phyloP scores from a whole-genome alignment of 768 basidiomycete species.

The Peribolospora baueri region DNA sequence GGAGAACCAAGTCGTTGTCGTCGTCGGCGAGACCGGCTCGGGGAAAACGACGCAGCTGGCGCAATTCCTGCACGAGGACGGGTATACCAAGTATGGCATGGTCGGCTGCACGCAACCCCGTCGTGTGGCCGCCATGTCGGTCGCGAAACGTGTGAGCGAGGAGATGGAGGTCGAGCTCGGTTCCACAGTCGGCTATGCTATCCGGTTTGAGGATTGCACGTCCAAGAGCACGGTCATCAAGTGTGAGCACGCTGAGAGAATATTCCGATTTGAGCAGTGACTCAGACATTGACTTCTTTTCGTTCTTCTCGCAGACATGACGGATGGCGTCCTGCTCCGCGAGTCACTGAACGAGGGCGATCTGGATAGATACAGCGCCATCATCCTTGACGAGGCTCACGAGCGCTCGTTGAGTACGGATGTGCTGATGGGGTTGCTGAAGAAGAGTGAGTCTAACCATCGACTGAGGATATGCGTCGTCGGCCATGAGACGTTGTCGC shows the following conservation, averaged over 20 bases:
- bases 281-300: not conserved
- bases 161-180: constrained; percentile 98
- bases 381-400: constrained; percentile 97
- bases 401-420: constrained; percentile 94
- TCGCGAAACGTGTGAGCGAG: constrained; percentile 98
- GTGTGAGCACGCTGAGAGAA: constrained; percentile 30
- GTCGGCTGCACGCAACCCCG: constrained; percentile 95
- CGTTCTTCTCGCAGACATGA: constrained; percentile 46
- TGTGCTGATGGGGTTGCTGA: constrained; percentile 83
- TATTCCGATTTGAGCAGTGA: not conserved
- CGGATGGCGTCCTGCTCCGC: constrained; percentile 90
- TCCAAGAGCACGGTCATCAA: constrained; percentile 86
- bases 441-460: constrained; percentile 43
- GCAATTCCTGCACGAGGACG: constrained; percentile 92
- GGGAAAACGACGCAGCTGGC: constrained; percentile 93
- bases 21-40: constrained; percentile 99
- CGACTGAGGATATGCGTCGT: not conserved
- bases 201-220: constrained; percentile 96
- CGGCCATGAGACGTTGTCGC: not conserved
- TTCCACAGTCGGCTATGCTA: constrained; percentile 76
- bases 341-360: constrained; percentile 98
- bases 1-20: constrained; percentile 89
- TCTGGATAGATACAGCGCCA: constrained; percentile 80
- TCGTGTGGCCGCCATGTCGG: constrained; percentile 97
- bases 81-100: constrained; percentile 67